Conservation (phyloP, 768 basidiomycete genomes). For the Lentinus brumalis region DNA sequence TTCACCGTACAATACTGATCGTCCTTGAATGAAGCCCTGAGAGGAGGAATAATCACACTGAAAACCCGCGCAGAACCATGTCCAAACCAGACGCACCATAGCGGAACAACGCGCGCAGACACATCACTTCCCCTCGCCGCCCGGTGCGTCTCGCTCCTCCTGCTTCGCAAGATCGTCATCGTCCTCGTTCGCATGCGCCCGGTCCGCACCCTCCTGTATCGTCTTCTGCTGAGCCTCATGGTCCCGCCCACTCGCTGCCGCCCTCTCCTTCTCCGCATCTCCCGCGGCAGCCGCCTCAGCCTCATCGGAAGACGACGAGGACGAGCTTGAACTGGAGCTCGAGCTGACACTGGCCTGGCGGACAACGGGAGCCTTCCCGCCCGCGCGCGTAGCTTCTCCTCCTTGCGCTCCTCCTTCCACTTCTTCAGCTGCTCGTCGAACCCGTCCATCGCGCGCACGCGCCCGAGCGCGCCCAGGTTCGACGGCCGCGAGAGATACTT, state of each 20-base stretch:
- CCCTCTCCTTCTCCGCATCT: constrained; percentile 11
- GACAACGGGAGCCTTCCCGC: constrained; percentile 12
- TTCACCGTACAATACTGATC: too few relatives aligned
- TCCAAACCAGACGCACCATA: too few relatives aligned
- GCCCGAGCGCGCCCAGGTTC: constrained; percentile 41
- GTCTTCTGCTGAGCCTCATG: constrained; percentile 20
- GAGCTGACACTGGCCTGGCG: constrained; percentile 16
- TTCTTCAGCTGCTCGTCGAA: constrained; percentile 40
- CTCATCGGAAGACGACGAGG: constrained; percentile 6
- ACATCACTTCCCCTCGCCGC: neutral
- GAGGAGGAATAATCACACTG: too few relatives aligned
- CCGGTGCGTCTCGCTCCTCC: constrained; percentile 13
- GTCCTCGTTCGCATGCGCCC: constrained; percentile 26
- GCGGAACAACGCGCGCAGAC: too few relatives aligned
- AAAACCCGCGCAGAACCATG: too few relatives aligned
- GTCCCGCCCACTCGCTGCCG: constrained; percentile 1
- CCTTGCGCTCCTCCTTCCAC: constrained; percentile 36
- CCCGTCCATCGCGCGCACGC: constrained; percentile 39
- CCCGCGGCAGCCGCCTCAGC: constrained; percentile 11
- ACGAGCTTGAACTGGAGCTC: constrained; percentile 14
- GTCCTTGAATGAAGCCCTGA: too few relatives aligned
- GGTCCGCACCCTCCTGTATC: constrained; percentile 23
- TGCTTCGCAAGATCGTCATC: constrained; percentile 20
- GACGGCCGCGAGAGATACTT: constrained; percentile 35
- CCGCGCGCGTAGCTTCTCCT: constrained; percentile 29